Conservation (phyloP, 352 stramenopile genomes). For the Globisporangium viniferum region DNA sequence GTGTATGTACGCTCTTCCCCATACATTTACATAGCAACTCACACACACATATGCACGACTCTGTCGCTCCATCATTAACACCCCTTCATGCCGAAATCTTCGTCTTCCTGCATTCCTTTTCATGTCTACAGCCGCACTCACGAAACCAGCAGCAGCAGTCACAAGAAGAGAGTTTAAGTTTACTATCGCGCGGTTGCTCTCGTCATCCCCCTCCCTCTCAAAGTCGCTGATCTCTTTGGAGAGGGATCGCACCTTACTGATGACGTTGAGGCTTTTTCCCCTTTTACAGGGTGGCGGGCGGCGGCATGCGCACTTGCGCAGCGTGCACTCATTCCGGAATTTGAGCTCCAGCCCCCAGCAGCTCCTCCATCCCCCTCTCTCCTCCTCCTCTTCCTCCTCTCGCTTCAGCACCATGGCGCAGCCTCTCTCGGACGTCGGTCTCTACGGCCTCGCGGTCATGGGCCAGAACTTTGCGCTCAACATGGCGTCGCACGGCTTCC, state of each 20-base stretch:
- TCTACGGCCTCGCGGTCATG: conserved; percentile 94
- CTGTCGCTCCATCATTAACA: background rate
- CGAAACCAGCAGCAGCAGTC: too few relatives aligned
- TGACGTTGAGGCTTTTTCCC: background rate
- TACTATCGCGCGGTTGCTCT: conserved; percentile 1
- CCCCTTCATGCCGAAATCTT: background rate
- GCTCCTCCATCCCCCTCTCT: conserved; percentile 11
- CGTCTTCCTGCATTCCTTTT: background rate
- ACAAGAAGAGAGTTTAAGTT: background rate
- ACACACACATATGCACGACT: background rate
- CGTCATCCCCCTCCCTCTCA: conserved; percentile 1
- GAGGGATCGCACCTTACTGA: conserved; percentile 1
- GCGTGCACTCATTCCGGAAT: conserved; percentile 26
- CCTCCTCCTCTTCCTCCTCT: conserved; percentile 5
- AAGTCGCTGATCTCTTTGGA: conserved; percentile 15
- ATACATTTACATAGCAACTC: background rate
- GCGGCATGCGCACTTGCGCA: background rate
- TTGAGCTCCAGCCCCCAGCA: conserved; percentile 21
- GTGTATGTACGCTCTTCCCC: background rate
- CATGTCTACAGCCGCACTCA: background rate
- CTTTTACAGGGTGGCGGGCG: background rate
- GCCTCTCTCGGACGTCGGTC: conserved; percentile 79
- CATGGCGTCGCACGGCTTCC: conserved; percentile 98
- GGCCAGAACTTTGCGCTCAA: conserved; percentile 99
- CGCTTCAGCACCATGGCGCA: conserved; percentile 27